Conservation (phyloP, 257 asterid genomes). For the Nemophila menziesii region DNA sequence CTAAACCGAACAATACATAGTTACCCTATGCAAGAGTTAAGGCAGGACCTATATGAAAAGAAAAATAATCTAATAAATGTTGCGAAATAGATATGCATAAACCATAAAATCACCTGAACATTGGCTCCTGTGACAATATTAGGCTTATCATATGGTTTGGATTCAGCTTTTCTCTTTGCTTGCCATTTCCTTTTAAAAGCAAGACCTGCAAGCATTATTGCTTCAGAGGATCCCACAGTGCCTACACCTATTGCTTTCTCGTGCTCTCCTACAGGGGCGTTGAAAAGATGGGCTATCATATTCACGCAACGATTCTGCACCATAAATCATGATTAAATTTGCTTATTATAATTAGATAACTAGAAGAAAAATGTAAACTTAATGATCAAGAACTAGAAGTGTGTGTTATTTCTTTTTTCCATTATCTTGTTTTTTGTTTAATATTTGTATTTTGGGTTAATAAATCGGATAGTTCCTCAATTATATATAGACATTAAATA, state of each 20-base stretch:
- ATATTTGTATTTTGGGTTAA: no score
- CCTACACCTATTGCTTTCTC: conserved; percentile 66
- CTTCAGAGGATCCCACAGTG: conserved; percentile 81
- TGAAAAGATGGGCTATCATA: conserved; percentile 68
- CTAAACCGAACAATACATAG: no score
- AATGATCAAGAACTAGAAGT: neutral
- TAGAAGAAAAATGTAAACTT: neutral
- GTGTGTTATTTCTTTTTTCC: no score
- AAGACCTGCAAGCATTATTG: conserved; percentile 81
- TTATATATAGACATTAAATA: no score
- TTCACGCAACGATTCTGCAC: conserved; percentile 68
- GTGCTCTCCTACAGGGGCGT: conserved; percentile 52
- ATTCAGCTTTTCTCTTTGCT: conserved; percentile 47
- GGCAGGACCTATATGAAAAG: neutral
- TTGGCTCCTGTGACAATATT: conserved; percentile 70
- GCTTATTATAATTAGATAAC: neutral
- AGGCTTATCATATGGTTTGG: conserved; percentile 46
- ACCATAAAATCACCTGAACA: conserved; percentile 47
- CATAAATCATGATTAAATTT: neutral
- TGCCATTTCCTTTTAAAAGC: conserved; percentile 81
- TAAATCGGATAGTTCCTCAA: no score
- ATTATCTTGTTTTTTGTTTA: no score
- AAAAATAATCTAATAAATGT: neutral
- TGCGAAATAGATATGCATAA: neutral
- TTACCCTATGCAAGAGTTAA: neutral